A percentile compares a stretch with the other conserved stretches of the same genome.
These are phyloP conservation scores for Paecilomyces formosus DNA, from an alignment of 2,329 filamentous ascomycete species.

Conservation along the genomic window DNA sequence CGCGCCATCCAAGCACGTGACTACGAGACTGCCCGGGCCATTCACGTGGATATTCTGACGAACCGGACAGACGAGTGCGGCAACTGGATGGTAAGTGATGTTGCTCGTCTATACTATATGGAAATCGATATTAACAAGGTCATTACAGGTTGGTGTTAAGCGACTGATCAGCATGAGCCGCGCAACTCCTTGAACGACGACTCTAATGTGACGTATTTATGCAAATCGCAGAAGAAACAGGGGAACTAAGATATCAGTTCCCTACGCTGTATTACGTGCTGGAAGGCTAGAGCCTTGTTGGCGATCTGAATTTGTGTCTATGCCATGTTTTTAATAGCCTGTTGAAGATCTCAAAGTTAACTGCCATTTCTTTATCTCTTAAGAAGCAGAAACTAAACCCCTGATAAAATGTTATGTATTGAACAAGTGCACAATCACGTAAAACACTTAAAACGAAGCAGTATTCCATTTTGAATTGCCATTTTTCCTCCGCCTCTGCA, in stretches of 20 bases:
- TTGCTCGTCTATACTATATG: not conserved
- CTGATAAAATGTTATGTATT: not conserved
- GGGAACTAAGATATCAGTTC: not conserved
- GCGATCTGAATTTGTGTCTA: not conserved
- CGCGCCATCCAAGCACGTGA: slow-evolving; percentile 61
- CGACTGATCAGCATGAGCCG: slow-evolving; percentile 73
- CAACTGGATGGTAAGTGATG: slow-evolving; percentile 70
- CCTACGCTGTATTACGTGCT: not conserved
- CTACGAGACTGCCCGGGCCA: slow-evolving; percentile 57
- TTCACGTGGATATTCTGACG: slow-evolving; percentile 69
- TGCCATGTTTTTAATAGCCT: slow-evolving; percentile 2
- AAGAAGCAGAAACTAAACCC: not conserved
- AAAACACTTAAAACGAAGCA: not conserved
- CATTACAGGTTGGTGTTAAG: slow-evolving; percentile 62
- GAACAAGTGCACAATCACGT: not conserved
- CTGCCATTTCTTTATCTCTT: not conserved
- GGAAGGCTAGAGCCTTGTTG: not conserved
- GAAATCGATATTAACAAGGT: slow-evolving; percentile 32
- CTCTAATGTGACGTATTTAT: not conserved
- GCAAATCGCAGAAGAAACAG: not conserved
- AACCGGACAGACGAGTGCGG: slow-evolving; percentile 75
- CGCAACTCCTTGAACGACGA: slow-evolving; percentile 51
- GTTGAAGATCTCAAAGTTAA: not conserved
- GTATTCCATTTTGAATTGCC: too few species aligned
- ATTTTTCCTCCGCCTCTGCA: too few species aligned